Evolutionary conservation across 208 protist genomes (phyloP).

Genomic region (Vickermania spadyakhi): DNA sequence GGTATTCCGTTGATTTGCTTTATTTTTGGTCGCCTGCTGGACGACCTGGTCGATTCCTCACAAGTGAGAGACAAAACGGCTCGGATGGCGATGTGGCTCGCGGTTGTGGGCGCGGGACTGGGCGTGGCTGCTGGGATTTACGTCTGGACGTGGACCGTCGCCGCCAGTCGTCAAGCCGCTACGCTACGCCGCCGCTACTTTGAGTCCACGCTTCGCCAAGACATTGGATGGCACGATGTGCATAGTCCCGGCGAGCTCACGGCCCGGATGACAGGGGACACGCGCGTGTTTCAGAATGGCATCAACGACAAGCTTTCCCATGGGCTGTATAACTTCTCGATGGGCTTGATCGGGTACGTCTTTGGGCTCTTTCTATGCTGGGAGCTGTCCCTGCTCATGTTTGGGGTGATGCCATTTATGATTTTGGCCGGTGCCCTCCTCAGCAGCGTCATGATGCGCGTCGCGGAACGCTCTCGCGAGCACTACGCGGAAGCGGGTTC

Average conservation of each 20-base stretch:
- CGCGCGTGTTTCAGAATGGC: constrained; percentile 67
- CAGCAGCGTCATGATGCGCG: constrained; percentile 40
- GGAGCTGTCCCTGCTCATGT: constrained; percentile 72
- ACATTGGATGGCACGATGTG: constrained; percentile 82
- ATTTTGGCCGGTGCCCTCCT: constrained; percentile 37
- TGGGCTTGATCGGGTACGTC: constrained; percentile 74
- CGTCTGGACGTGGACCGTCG: constrained; percentile 43
- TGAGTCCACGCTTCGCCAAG: constrained; percentile 59
- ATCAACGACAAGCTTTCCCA: constrained; percentile 80
- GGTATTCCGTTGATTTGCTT: constrained; percentile 63
- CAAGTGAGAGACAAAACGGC: constrained; percentile 21
- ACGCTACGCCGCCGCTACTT: constrained; percentile 53
- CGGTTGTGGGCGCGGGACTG: constrained; percentile 42
- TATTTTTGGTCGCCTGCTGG: constrained; percentile 53
- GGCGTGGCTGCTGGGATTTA: constrained; percentile 19
- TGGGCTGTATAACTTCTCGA: constrained; percentile 47
- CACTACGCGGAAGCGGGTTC: constrained; percentile 72
- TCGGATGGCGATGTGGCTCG: constrained; percentile 49
- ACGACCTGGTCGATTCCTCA: constrained; percentile 32
- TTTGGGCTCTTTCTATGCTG: constrained; percentile 70
- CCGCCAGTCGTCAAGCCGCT: constrained; percentile 43
- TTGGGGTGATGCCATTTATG: constrained; percentile 65
- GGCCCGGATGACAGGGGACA: constrained; percentile 69
- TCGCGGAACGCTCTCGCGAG: constrained; percentile 41
- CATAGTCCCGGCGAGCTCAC: constrained; percentile 60